Percentiles rank a stretch among this genome's conserved stretches.
Conservation (phyloP, 2,329 filamentous ascomycete species). For the Diaporthe vaccinii region DNA sequence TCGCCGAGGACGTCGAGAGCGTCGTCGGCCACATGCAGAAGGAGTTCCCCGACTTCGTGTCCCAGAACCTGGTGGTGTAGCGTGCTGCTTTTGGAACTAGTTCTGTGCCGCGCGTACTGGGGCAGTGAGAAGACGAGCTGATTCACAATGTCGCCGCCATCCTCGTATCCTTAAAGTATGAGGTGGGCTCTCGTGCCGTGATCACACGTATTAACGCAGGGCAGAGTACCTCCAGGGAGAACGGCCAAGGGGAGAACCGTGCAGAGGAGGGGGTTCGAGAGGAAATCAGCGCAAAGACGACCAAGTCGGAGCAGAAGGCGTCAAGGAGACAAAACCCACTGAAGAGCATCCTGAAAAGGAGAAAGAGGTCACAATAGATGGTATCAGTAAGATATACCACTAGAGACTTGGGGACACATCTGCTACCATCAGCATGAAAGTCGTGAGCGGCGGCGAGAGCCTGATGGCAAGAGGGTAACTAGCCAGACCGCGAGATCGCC, state of each 20-base stretch:
- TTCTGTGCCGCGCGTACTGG: background rate
- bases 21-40: conserved; percentile 85
- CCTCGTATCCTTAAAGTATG: background rate
- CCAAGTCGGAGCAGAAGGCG: background rate
- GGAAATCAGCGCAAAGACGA: background rate
- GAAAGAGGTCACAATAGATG: no score
- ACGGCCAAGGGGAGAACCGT: background rate
- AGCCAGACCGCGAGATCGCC: background rate
- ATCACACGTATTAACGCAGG: background rate
- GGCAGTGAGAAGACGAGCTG: background rate
- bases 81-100: background rate
- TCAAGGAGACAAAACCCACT: background rate
- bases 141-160: background rate
- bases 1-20: conserved; percentile 91
- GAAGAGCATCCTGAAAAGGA: background rate
- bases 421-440: background rate
- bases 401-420: background rate
- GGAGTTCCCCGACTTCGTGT: conserved; percentile 75
- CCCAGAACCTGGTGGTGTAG: conserved; percentile 42
- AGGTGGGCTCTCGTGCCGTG: background rate
- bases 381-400: background rate
- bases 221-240: background rate
- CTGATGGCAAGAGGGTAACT: no score
- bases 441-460: background rate
- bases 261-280: background rate